Evolutionary conservation across 139 green algal genomes (phyloP).

Genomic region (Micromonas commoda): DNA sequence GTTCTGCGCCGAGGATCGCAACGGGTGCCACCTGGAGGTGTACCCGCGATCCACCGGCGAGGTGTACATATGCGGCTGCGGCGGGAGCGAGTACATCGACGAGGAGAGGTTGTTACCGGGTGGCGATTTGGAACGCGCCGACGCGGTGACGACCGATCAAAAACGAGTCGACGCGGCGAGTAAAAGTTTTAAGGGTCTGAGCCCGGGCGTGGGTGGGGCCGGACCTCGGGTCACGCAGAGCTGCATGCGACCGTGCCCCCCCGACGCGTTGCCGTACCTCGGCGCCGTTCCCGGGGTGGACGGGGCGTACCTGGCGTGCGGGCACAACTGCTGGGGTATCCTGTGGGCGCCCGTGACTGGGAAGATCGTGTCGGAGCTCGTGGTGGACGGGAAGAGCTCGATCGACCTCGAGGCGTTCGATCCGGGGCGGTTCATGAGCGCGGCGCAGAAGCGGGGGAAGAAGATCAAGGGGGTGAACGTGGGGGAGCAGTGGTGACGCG

Average conservation of each 20-base stretch:
- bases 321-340: constrained; percentile 51
- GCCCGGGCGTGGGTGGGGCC: not conserved
- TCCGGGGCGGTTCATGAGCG: constrained; percentile 35
- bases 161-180: constrained; percentile 19
- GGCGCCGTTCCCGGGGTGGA: constrained; percentile 29
- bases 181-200: not conserved
- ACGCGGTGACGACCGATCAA: constrained; percentile 11
- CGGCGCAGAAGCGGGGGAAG: not conserved
- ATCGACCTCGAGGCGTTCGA: constrained; percentile 35
- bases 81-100: constrained; percentile 29
- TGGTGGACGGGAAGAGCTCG: constrained; percentile 35
- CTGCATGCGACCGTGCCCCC: constrained; percentile 36
- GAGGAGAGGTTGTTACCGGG: constrained; percentile 16
- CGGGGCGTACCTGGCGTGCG: constrained; percentile 33
- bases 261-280: constrained; percentile 44
- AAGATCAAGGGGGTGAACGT: not conserved
- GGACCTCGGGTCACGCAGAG: constrained; percentile 10
- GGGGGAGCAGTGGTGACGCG: not conserved
- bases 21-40: constrained; percentile 34
- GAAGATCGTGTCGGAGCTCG: constrained; percentile 36
- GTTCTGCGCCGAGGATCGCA: constrained; percentile 31
- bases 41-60: constrained; percentile 32
- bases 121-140: constrained; percentile 25
- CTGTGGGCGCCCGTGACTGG: constrained; percentile 40
- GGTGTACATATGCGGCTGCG: constrained; percentile 29